A percentile compares a stretch with the other conserved stretches of the same genome.
Evolutionary conservation across 768 basidiomycete genomes (phyloP).

Genomic region (Termitomyces sp.): DNA sequence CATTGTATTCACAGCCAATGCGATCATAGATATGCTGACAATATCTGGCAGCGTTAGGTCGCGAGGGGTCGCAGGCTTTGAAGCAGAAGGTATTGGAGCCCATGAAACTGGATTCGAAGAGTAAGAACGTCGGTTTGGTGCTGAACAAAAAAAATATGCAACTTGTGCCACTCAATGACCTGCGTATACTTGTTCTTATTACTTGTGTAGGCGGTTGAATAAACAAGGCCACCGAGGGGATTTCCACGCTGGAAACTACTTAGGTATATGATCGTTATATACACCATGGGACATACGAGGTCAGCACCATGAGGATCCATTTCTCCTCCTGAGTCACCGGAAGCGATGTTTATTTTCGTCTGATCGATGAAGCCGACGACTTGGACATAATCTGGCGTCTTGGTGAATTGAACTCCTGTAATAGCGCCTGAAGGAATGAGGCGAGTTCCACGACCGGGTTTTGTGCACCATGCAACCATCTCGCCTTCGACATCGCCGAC

Average conservation of each 20-base stretch:
- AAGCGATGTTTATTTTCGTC: constrained; percentile 50
- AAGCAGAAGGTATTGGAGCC: constrained; percentile 18
- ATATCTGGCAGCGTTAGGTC: constrained; percentile 21
- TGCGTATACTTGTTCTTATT: constrained; percentile 8
- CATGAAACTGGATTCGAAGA: constrained; percentile 25
- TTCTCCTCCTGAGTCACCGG: constrained; percentile 41
- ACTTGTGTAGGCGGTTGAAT: constrained; percentile 12
- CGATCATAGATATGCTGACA: constrained; percentile 18
- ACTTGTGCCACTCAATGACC: constrained; percentile 18
- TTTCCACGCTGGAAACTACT: constrained; percentile 13
- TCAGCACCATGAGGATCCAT: constrained; percentile 54
- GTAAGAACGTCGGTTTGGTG: neutral
- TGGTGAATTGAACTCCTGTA: constrained; percentile 30
- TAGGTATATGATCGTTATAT: neutral
- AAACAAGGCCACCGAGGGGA: constrained; percentile 15
- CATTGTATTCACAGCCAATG: constrained; percentile 41
- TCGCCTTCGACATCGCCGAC: constrained; percentile 65
- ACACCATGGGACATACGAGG: constrained; percentile 15
- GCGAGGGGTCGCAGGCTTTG: constrained; percentile 52
- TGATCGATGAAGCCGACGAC: constrained; percentile 54
- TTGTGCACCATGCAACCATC: constrained; percentile 73
- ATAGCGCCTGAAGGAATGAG: constrained; percentile 37
- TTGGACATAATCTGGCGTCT: constrained; percentile 58
- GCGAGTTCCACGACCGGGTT: constrained; percentile 40
- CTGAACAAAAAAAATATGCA: neutral